Conservation (phyloP, 805 yeast species). For the Nakazawaea pomicola region DNA sequence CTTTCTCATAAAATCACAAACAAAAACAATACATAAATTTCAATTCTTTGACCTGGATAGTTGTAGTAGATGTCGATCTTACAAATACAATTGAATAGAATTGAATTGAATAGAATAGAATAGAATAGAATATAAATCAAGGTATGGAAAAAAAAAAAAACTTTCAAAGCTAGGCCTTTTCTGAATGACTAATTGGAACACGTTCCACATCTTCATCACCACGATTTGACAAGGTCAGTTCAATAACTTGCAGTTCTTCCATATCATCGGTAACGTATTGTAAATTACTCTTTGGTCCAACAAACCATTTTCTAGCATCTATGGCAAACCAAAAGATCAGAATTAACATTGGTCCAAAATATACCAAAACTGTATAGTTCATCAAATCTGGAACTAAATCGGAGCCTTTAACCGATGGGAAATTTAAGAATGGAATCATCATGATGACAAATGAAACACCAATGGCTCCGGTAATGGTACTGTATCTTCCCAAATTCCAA, state of each 20-base stretch:
- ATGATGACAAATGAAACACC: conserved; percentile 44
- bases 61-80: too few relatives aligned
- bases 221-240: conserved; percentile 2
- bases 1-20: too few relatives aligned
- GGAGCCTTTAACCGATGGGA: conserved; percentile 44
- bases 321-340: conserved; percentile 45
- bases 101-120: too few relatives aligned
- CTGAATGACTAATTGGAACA: not conserved
- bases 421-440: conserved; percentile 57
- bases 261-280: conserved; percentile 27
- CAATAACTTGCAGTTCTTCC: conserved; percentile 15
- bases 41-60: too few relatives aligned
- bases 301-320: conserved; percentile 55
- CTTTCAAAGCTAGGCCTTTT: not conserved
- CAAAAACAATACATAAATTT: too few relatives aligned
- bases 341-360: conserved; percentile 52
- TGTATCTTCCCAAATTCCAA: conserved; percentile 54
- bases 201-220: not conserved
- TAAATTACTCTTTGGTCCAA: conserved; percentile 54
- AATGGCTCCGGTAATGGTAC: conserved; percentile 43
- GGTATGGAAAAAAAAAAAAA: too few relatives aligned
- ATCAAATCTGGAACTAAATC: conserved; percentile 33
- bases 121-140: too few relatives aligned
- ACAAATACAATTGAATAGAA: too few relatives aligned
- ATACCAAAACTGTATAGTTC: conserved; percentile 66